Base-by-base conservation (phyloP, 805 yeast genomes). In the Saturnispora dispora region DNA sequence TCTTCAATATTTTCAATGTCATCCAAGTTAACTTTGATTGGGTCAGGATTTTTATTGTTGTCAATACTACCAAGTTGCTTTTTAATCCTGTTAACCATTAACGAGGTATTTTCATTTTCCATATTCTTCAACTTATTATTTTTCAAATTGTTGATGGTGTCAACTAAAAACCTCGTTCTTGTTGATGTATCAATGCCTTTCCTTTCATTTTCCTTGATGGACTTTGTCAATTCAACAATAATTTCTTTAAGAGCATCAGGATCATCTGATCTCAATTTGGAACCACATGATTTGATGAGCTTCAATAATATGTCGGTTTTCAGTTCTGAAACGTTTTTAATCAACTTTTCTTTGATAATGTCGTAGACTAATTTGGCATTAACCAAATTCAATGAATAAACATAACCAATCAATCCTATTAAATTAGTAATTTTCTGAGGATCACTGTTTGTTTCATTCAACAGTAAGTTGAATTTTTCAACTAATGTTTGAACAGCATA, bases 221-320 rank as follows among this genome's bases (percentile, higher is more conserved):
- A 67, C 33, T 70, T 70, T 56, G 83, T 86, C 36, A 85, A 69
- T 41, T 74, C 71, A 3, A 77, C 49, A 11, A 89, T 79, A 46
- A 91, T 89, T 42, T 86, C 90, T 62, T 85, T 89, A 50, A 93
- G 73, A 0, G 96, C 83, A 9, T 76, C 66, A 1, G 98, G 95
- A 63, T 93, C 99, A 64, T 93, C 99, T 4, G 86, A 70, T 62
- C 99, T 80, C 67, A 93, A 78, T 61, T 87, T 88, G 9, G 82
- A 76, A 43, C 99, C 99, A 10, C 89, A 79, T 35, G 80, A 80
- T 47, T 85, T 77, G 20, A 93, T 72, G 18, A 91, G 71, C 57
- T 83, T 78, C 48, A 91, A 69, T 46, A 93, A 71, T 17, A 88
- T 66, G 58, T 90, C 98, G 2, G 96, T 85, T 56, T 84, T 83